These are phyloP conservation scores for Cyclospora cayetanensis DNA, from an alignment of 169 alveolate genomes.

Conservation along the genomic window DNA sequence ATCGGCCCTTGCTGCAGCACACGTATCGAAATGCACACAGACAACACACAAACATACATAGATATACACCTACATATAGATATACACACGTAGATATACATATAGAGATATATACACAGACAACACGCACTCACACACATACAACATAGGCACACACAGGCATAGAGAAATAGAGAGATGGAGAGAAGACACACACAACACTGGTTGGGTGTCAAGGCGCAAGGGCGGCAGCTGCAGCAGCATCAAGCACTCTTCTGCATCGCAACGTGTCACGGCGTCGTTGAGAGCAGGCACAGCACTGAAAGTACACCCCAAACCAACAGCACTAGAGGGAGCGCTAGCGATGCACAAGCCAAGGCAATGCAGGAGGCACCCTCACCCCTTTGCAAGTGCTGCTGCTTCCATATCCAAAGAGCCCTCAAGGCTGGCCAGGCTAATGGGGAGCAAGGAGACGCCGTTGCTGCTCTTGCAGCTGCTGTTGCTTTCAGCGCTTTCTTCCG, in stretches of 20 bases:
- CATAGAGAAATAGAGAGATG: too few species aligned
- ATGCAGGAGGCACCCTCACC: background rate
- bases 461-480: conserved; percentile 29
- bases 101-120: too few species aligned
- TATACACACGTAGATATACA: too few species aligned
- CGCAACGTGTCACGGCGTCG: background rate
- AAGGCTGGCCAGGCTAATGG: background rate
- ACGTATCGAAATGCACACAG: too few species aligned
- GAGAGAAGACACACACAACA: too few species aligned
- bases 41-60: too few species aligned
- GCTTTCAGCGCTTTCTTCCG: background rate
- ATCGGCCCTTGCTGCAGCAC: conserved; percentile 51
- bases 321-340: conserved; percentile 18
- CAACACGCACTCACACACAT: too few species aligned
- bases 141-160: too few species aligned
- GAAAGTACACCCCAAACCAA: background rate
- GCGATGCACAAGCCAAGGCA: conserved; percentile 10
- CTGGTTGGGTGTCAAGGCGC: too few species aligned
- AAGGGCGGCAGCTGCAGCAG: conserved; percentile 56
- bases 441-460: background rate
- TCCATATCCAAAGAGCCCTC: background rate
- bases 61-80: too few species aligned
- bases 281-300: background rate
- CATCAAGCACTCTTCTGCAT: background rate
- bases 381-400: conserved; percentile 35